Conservation (phyloP, 139 green algal species). For the Micromonas pusilla region DNA sequence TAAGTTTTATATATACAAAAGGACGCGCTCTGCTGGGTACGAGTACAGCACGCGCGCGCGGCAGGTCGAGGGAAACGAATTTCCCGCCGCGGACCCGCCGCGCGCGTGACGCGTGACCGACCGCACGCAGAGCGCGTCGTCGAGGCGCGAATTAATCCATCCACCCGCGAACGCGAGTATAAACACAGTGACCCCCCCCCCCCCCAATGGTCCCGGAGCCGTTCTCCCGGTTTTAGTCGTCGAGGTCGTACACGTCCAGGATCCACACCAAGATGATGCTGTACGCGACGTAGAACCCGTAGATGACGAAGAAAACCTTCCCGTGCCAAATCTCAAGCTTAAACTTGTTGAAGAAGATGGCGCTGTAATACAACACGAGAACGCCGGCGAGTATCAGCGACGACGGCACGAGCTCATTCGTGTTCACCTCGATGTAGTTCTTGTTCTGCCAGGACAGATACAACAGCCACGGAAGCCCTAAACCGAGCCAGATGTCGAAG, state of each 20-base stretch:
- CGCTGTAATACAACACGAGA: conserved; percentile 35
- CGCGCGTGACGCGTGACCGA: neutral
- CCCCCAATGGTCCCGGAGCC: no score
- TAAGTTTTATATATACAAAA: no score
- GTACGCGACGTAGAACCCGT: conserved; percentile 16
- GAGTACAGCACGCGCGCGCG: no score
- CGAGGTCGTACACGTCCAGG: neutral
- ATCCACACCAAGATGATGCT: conserved; percentile 22
- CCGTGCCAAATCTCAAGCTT: neutral
- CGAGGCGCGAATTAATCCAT: no score
- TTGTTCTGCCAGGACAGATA: conserved; percentile 28
- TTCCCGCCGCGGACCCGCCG: neutral
- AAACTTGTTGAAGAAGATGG: neutral
- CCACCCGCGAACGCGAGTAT: no score
- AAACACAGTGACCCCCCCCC: no score
- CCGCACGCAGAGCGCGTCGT: neutral
- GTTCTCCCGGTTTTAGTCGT: no score
- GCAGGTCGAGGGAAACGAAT: neutral
- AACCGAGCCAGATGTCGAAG: conserved; percentile 49
- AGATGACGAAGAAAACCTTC: neutral
- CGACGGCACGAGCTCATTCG: conserved; percentile 29
- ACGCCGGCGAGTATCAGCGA: conserved; percentile 40
- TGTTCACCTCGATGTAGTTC: conserved; percentile 23
- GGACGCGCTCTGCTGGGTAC: no score
- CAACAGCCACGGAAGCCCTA: conserved; percentile 42